Evolutionary conservation across 2,329 filamentous ascomycete genomes (phyloP).

Genomic region (Colletotrichum gloeosporioides): DNA sequence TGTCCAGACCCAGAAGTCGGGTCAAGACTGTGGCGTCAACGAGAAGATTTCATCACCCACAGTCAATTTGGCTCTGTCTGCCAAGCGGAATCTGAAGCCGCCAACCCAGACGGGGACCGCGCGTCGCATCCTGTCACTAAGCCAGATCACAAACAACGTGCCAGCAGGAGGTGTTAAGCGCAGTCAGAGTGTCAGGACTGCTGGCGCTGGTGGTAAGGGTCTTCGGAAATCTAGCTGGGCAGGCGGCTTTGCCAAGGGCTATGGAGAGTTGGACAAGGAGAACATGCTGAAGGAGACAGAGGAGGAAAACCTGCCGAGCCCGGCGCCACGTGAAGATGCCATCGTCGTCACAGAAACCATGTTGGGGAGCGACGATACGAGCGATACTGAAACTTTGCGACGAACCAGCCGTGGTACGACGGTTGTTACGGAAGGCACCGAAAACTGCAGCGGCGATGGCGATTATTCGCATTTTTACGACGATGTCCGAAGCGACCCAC

Average conservation of each 20-base stretch:
- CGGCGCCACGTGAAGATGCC: neutral
- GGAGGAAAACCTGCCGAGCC: constrained; percentile 50
- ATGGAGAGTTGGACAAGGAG: constrained; percentile 65
- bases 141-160: constrained; percentile 83
- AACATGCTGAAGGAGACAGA: constrained; percentile 68
- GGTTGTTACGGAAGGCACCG: constrained; percentile 47
- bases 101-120: constrained; percentile 61
- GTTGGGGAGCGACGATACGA: constrained; percentile 40
- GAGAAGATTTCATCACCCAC: constrained; percentile 33
- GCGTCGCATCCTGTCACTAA: constrained; percentile 87
- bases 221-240: constrained; percentile 76
- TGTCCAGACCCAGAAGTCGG: constrained; percentile 49
- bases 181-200: constrained; percentile 78
- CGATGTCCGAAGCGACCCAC: constrained; percentile 30
- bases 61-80: constrained; percentile 59
- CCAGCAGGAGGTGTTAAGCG: constrained; percentile 70
- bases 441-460: constrained; percentile 40
- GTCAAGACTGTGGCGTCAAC: constrained; percentile 24
- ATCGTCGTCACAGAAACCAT: constrained; percentile 18
- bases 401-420: constrained; percentile 52
- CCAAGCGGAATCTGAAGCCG: constrained; percentile 52
- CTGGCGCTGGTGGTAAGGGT: constrained; percentile 48
- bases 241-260: constrained; percentile 52
- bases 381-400: constrained; percentile 57
- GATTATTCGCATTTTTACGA: constrained; percentile 38